Base-by-base conservation (phyloP, 1,139 yeast genomes). In the Pneumocystis canis region DNA sequence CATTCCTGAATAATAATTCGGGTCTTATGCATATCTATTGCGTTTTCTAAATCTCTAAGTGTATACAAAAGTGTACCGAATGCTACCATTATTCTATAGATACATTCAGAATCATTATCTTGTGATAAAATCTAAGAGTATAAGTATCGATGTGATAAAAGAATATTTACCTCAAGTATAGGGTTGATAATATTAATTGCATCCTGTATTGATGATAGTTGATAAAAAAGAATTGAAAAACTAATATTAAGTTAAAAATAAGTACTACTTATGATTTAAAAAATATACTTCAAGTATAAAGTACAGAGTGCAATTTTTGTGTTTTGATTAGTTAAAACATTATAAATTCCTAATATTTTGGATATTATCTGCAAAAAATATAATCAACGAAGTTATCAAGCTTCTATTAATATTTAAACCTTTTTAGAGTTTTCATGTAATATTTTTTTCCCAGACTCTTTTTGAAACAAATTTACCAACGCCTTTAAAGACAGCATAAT, bases 61-160 rank as follows among this genome's bases (percentile, higher is more conserved):
- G 63, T 37, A 14, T 63, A 54, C 9, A 67, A 53, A 4, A 72
- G 63, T 2, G 82, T 82, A 7, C 88, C 89, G 61, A 77, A 75
- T 0, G 85, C 82, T 39, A 84, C 76, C 9, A 78, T 66, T 25
- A 81, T 68, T 66, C 89, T 76, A 71, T 84, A 84, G 0, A 78
- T 76, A 1, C 86, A 79, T 70, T 84, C 89, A n/a, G 79, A 73
- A 68, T 68, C 79, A 16, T 56, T 5, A 6, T 62, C 35, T 9
- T 57, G 25, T 32, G 37, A 33, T 25, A 65, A 39, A 39, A 62
- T 33, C 25, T 37, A 25, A 30, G 25, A 28, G 4, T 37, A 58
- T 58, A 25, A 58, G 5, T 75, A 35, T 66, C 58, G 9, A 60
- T 53, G 59, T 16, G 58, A 60, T 33, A 54, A 41, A 35, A 63